Evolutionary conservation across 2,329 filamentous ascomycete genomes (phyloP), one percentile per base, ranked within the genome.

Genomic region (Esteya vermicola): DNA sequence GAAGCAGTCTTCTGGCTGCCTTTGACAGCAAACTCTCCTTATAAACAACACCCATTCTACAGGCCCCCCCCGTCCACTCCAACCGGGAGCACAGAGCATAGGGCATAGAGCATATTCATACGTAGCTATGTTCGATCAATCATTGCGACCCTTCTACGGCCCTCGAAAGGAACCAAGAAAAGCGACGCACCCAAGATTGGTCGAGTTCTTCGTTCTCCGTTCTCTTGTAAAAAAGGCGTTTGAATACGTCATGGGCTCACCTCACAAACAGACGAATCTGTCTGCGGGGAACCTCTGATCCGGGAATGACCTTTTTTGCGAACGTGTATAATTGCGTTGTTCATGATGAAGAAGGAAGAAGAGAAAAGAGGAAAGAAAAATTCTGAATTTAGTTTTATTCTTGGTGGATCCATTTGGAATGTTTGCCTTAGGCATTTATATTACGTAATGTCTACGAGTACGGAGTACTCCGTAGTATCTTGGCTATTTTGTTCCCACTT

Each of bases 101-200:
- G 13, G 13, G 8, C 25, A 26, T 26, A 8, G 25, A 26, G 25
- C 25, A 26, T 26, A 26, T 13, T 7, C 25, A 26, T 7, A 26
- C 25, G 25, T 13, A 13, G 25, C 25, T 26, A 62, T 67, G 63
- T 67, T 59, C 60, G 63, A 52, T 59, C 62, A 64, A 65, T 65
- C 63, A 67, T 67, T 67, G 63, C 63, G 63, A 55, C 62, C 63
- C 60, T 57, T 55, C 58, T n/a, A n/a, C 55, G 62, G 65, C 50
- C 42, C 48, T 54, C 55, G 50, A 33, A 28, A 43, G 42, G 55
- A 53, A 51, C 51, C 39, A 46, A 57, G 61, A 53, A 52, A 64
- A 62, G 56, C 61, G 58, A 60, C 63, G 63, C 63, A 67, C 63
- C 63, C 63, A 66, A 67, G 63, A 67, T 64, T 61, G 62, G 63